Percentiles rank a stretch among this genome's conserved stretches.
Evolutionary conservation across 2,329 filamentous ascomycete species (phyloP).

Genomic region (Macrophomina phaseolina): DNA sequence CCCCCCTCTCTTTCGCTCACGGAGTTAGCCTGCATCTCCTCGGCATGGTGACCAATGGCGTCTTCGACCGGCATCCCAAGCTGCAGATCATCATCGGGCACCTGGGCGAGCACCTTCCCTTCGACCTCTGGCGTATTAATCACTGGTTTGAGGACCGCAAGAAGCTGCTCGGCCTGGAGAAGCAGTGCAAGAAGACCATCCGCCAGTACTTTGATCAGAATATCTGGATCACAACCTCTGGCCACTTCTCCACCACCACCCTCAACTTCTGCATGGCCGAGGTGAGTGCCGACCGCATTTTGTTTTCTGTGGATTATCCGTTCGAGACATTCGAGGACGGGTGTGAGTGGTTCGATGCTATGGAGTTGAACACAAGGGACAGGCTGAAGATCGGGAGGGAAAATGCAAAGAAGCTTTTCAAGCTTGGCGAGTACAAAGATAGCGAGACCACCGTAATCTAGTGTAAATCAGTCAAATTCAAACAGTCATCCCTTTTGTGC

Average conservation of each 20-base stretch:
- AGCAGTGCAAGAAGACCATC: slow-evolving; percentile 42
- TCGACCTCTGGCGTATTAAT: slow-evolving; percentile 47
- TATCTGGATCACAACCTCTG: slow-evolving; percentile 51
- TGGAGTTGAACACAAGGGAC: slow-evolving; percentile 12
- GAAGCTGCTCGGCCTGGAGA: slow-evolving; percentile 38
- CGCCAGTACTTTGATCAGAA: slow-evolving; percentile 50
- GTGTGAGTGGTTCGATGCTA: slow-evolving; percentile 37
- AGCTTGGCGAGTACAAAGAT: slow-evolving; percentile 34
- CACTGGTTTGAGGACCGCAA: slow-evolving; percentile 55
- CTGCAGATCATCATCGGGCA: slow-evolving; percentile 53
- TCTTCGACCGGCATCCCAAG: slow-evolving; percentile 50
- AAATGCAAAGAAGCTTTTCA: slow-evolving; percentile 54
- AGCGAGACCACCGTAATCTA: slow-evolving; percentile 29
- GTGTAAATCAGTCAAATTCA: background rate
- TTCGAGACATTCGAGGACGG: slow-evolving; percentile 36
- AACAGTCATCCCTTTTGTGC: background rate
- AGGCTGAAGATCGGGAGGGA: slow-evolving; percentile 51
- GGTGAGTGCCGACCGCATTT: slow-evolving; percentile 47
- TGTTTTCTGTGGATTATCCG: slow-evolving; percentile 49
- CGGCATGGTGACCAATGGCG: slow-evolving; percentile 50
- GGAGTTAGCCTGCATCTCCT: slow-evolving; percentile 55
- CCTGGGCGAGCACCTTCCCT: slow-evolving; percentile 52
- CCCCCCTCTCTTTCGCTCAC: slow-evolving; percentile 47
- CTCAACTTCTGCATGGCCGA: slow-evolving; percentile 51
- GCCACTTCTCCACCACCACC: slow-evolving; percentile 48